Conservation (phyloP, 305 asterid species). For the Striga hermonthica region DNA sequence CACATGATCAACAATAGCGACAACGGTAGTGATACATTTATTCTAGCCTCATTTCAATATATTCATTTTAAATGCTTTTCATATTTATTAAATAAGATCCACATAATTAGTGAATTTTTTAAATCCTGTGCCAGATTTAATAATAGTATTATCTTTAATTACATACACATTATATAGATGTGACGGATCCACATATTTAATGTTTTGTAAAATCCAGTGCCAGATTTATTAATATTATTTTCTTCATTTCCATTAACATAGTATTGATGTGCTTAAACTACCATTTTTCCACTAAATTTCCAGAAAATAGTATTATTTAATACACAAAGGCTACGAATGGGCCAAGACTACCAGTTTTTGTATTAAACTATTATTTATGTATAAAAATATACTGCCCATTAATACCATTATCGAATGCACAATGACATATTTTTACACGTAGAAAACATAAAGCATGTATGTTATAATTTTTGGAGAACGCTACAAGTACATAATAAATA, state of each 20-base stretch:
- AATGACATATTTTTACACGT: no score
- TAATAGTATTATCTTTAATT: not conserved
- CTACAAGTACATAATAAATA: no score
- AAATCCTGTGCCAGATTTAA: not conserved
- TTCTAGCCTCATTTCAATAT: not conserved
- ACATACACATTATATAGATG: no score
- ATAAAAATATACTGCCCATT: no score
- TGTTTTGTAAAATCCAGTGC: no score
- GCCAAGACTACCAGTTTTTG: not conserved
- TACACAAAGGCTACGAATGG: not conserved
- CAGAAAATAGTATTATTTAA: not conserved
- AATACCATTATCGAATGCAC: no score
- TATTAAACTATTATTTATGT: no score
- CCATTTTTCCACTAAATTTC: slow-evolving; percentile 1
- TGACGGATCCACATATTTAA: no score
- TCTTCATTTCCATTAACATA: not conserved
- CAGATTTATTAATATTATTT: not conserved
- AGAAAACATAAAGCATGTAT: no score
- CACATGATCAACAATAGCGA: not conserved
- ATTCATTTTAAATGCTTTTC: not conserved
- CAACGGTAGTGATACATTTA: not conserved
- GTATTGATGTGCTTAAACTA: slow-evolving; percentile 2
- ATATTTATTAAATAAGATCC: not conserved
- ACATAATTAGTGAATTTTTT: not conserved
- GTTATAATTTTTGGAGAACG: not conserved